Evolutionary conservation across 2,329 filamentous ascomycete species (phyloP).

Genomic region (Samsoniella hepiali): DNA sequence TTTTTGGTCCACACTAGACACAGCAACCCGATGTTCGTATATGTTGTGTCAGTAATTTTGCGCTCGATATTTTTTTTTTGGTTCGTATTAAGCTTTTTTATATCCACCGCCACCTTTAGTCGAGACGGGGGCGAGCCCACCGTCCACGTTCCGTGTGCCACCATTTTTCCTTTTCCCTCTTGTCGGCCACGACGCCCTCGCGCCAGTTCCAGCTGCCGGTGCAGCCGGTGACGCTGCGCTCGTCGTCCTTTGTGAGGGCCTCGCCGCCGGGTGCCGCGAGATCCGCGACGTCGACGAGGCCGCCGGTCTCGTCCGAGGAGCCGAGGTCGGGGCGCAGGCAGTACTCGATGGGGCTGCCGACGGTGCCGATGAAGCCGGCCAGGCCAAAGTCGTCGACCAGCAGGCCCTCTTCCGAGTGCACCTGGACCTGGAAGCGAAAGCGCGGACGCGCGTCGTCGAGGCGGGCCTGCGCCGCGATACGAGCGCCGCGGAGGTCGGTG

Average conservation of each 20-base stretch:
- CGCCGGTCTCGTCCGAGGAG: slow-evolving; percentile 53
- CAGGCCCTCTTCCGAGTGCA: slow-evolving; percentile 51
- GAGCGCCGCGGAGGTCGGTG: slow-evolving; percentile 49
- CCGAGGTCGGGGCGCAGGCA: slow-evolving; percentile 56
- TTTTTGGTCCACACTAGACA: neutral
- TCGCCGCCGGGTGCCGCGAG: slow-evolving; percentile 49
- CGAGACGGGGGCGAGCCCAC: slow-evolving; percentile 32
- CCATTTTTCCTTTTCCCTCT: slow-evolving; percentile 49
- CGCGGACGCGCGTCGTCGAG: slow-evolving; percentile 55
- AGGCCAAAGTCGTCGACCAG: slow-evolving; percentile 53
- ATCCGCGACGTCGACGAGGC: slow-evolving; percentile 51
- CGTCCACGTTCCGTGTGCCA: slow-evolving; percentile 49
- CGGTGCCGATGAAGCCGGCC: slow-evolving; percentile 59
- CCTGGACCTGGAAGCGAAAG: slow-evolving; percentile 57
- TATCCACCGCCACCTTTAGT: neutral
- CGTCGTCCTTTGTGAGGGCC: slow-evolving; percentile 29
- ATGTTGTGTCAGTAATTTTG: neutral
- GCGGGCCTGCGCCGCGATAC: slow-evolving; percentile 62
- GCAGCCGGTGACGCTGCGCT: slow-evolving; percentile 31
- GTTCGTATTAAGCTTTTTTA: neutral
- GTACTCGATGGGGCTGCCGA: slow-evolving; percentile 59
- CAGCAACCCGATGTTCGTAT: neutral
- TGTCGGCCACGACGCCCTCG: slow-evolving; percentile 38
- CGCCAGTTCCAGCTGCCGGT: slow-evolving; percentile 46
- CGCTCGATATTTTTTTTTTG: too few species aligned